Evolutionary conservation across 768 basidiomycete species (phyloP), one percentile per base, ranked within the genome.

Genomic region (Neoboletus brunneissimus): DNA sequence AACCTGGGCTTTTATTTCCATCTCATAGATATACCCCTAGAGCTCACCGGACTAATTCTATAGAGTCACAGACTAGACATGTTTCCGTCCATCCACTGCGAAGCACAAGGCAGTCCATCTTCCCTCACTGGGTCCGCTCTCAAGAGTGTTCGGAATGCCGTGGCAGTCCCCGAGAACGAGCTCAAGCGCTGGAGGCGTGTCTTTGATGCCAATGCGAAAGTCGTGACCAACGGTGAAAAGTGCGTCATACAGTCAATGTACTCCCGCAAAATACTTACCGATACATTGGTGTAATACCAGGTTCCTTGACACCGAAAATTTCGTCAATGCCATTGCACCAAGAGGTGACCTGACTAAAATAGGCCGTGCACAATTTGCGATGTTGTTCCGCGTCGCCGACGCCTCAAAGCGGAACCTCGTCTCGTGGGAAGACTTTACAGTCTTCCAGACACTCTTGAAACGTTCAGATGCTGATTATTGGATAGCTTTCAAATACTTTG

Each of bases 401-500:
- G 76, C 82, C 43, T 82, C 83, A 43, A 82, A 83, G 68, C 83
- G 86, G 61, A 92, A 87, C 37, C 76, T 89, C 25, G 81, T 96
- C 52, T 88, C 89, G 49, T 98, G 93, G 88, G 94, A 97, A 65
- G 97, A 99, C 73, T 99, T 97, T 64, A 87, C 86, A 7, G 88
- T 96, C 59, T 99, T 99, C 69, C 89, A 98, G 77, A 95, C 94
- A 18, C 76, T 91, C 60, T 75, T 96, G 65, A 94, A 98, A 77
- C 81, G 91, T 61, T 92, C 96, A 20, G 96, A 98, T 72, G 96
- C 96, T 31, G 94, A 98, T 71, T 95, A 96, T 73, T 92, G 89
- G 82, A 94, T 95, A 73, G 94, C 94, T 20, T 96, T 96, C 78
- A 88, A 91, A 70, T 95, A 91, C 69, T 97, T 96, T 72, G 94